Evolutionary conservation across 805 yeast species (phyloP).

Genomic region (Lipomyces yamadae): DNA sequence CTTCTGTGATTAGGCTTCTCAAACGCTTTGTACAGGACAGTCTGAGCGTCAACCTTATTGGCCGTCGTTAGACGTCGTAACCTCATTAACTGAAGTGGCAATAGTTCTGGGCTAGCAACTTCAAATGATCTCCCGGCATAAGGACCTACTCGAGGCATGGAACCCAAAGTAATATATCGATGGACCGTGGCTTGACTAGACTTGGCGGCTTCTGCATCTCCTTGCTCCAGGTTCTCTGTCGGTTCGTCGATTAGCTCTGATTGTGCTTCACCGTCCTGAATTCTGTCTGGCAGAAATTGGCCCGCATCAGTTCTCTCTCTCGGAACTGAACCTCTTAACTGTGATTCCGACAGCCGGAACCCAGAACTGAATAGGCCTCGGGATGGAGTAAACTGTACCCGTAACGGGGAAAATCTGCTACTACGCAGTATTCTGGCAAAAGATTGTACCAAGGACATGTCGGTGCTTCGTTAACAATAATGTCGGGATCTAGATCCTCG

Average conservation of each 20-base stretch:
- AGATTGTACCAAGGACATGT: not conserved
- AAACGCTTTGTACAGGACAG: conserved; percentile 11
- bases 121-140: conserved; percentile 23
- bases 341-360: not conserved
- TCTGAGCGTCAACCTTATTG: not conserved
- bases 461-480: not conserved
- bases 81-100: conserved; percentile 4
- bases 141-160: conserved; percentile 23
- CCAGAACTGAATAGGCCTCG: not conserved
- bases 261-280: not conserved
- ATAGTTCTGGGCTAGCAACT: conserved; percentile 8
- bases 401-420: not conserved
- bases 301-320: not conserved
- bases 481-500: not conserved
- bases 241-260: not conserved
- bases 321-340: not conserved
- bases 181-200: conserved; percentile 2
- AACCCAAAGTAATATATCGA: conserved; percentile 20
- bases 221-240: not conserved
- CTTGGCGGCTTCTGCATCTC: not conserved
- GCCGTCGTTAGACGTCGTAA: not conserved
- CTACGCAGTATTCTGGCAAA: not conserved
- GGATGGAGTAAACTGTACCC: not conserved
- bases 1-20: conserved; percentile 30
- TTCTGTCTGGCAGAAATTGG: not conserved